Evolutionary conservation across 805 yeast genomes (phyloP), one percentile per base, ranked within the genome.

Genomic region (Jamesozyma lodderae): DNA sequence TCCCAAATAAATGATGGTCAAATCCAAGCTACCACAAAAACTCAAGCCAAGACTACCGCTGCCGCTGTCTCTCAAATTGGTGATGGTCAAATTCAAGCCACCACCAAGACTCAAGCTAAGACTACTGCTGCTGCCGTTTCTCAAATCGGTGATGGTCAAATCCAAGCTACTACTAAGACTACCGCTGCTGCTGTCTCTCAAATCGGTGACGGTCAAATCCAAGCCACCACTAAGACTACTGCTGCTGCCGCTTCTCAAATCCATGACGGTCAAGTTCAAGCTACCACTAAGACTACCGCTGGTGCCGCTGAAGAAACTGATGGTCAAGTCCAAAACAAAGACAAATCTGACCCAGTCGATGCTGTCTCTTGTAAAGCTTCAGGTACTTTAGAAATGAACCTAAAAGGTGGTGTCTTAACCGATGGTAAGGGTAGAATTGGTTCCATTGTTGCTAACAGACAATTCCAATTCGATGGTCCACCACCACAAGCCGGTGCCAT

Each of bases 381-480:
- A 31, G 63, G 68, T 46, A 64, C 82, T 31, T 67, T 81, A 53
- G 64, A 77, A 31, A 66, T 80, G 52, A 64, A 69, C 26, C 69
- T 81, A 53, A 61, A 66, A 27, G 65, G 28, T 26, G 62, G 76
- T 47, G 53, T 74, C 35, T 67, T 81, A 52, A 70, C 65, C 10
- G 90, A 81, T 53, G 56, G 70, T 25, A 48, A 65, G 44, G 81
- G 81, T 33, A 76, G 90, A 72, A 63, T 81, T 48, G 88, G 88
- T 50, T 73, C 86, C 36, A 79, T 81, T 63, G 90, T 81, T 51
- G 78, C 87, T 38, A 81, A 80, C 77, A 71, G 81, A 68, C 90
- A 81, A 68, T 81, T 81, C 74, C 90, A 81, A 68, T 81, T 81
- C 55, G 90, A 81, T 60, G 88, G 88, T 57, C 85, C 86, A 45